Percentiles rank a stretch among this genome's conserved stretches.
Evolutionary conservation across 345 rosid species (phyloP).

Genomic region (Barbarea vulgaris): DNA sequence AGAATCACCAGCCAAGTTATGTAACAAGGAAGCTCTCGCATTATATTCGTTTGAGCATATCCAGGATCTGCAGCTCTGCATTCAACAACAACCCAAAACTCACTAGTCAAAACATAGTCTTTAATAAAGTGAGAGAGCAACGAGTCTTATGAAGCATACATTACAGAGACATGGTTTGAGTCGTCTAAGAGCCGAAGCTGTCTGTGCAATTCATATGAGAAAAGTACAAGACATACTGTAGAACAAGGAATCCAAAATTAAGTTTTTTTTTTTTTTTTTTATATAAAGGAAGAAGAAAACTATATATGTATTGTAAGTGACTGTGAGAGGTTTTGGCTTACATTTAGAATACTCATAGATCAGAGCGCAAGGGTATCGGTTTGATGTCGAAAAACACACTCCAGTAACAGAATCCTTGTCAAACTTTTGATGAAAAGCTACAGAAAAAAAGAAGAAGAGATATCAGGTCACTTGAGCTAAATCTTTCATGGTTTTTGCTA

Average conservation of each 20-base stretch:
- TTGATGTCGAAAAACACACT: constrained; percentile 44
- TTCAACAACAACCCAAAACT: constrained; percentile 12
- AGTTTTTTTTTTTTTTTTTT: no score
- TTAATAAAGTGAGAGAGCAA: neutral
- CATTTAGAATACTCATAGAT: constrained; percentile 79
- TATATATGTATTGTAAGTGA: neutral
- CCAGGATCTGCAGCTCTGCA: constrained; percentile 89
- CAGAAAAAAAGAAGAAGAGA: constrained; percentile 11
- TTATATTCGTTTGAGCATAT: constrained; percentile 64
- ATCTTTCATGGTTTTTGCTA: neutral
- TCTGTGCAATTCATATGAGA: constrained; percentile 74
- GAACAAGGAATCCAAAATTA: constrained; percentile 24
- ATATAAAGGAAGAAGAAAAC: neutral
- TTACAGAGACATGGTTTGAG: constrained; percentile 57
- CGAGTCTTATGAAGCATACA: constrained; percentile 50
- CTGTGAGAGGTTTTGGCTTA: constrained; percentile 39
- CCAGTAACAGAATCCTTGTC: constrained; percentile 67
- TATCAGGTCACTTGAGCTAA: neutral
- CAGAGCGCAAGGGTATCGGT: constrained; percentile 57
- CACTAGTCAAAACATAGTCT: constrained; percentile 4
- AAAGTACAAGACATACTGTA: constrained; percentile 72
- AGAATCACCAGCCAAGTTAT: constrained; percentile 46
- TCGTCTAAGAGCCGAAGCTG: constrained; percentile 53
- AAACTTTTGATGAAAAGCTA: constrained; percentile 53
- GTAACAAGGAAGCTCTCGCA: constrained; percentile 73